Evolutionary conservation across 805 yeast species (phyloP).

Genomic region (Starmerella sp.): DNA sequence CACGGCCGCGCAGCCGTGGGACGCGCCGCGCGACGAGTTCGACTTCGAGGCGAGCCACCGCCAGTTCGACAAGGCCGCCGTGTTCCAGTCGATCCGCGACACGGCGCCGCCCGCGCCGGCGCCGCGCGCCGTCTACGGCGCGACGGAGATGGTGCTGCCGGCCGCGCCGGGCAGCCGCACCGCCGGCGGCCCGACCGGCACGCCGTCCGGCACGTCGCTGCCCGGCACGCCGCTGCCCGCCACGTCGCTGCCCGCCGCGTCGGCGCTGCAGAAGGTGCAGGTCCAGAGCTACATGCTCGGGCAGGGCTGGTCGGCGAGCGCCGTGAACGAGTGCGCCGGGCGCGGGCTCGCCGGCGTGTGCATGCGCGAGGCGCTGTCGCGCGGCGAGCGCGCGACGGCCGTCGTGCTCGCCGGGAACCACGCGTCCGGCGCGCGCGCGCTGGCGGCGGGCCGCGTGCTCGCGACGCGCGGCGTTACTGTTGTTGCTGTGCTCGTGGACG

Average conservation of each 20-base stretch:
- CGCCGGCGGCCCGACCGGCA: too few species aligned
- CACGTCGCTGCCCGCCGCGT: not conserved
- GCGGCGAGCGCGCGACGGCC: not conserved
- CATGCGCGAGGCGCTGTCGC: not conserved
- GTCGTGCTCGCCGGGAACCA: not conserved
- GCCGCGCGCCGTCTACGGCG: not conserved
- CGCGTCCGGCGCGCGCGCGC: conserved; percentile 1
- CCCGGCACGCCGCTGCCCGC: not conserved
- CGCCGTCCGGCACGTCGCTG: too few species aligned
- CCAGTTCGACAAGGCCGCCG: conserved; percentile 1
- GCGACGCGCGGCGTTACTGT: not conserved
- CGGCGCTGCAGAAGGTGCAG: conserved; percentile 1
- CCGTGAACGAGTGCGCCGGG: not conserved
- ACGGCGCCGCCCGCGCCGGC: not conserved
- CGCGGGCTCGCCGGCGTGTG: not conserved
- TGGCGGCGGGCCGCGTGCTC: not conserved
- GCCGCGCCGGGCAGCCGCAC: not conserved
- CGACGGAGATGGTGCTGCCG: not conserved
- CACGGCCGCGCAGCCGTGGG: not conserved
- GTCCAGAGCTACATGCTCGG: conserved; percentile 7
- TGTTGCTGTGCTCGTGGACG: not conserved
- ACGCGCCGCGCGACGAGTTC: not conserved
- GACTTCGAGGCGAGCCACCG: conserved; percentile 1
- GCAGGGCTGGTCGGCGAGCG: conserved; percentile 2
- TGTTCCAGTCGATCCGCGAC: not conserved